A percentile compares a stretch with the other conserved stretches of the same genome.
phyloP scores from a whole-genome alignment of 768 basidiomycete genomes.

The Cyclocybe cylindracea region DNA sequence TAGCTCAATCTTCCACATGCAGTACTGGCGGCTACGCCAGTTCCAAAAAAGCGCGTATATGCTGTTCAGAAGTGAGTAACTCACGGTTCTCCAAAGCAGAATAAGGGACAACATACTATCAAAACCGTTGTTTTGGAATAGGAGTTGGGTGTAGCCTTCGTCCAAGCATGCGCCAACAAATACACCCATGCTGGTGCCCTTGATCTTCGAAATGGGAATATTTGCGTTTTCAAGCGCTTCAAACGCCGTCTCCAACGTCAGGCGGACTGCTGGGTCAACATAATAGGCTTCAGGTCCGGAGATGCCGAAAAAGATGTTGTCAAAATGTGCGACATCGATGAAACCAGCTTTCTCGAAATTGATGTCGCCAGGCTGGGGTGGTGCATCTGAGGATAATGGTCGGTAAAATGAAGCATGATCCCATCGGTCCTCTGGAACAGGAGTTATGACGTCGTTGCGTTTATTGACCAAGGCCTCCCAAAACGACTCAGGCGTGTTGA shows the following conservation, averaged over 20 bases:
- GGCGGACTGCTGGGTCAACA: slow-evolving; percentile 21
- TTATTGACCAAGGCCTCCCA: slow-evolving; percentile 28
- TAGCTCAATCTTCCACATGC: slow-evolving; percentile 33
- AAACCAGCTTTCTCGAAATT: slow-evolving; percentile 29
- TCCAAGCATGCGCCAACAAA: slow-evolving; percentile 27
- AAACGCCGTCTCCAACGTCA: slow-evolving; percentile 29
- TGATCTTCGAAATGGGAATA: slow-evolving; percentile 26
- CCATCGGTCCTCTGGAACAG: slow-evolving; percentile 28
- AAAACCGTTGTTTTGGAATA: slow-evolving; percentile 22
- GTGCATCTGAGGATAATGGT: slow-evolving; percentile 3
- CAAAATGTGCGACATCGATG: slow-evolving; percentile 26
- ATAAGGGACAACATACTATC: slow-evolving; percentile 14
- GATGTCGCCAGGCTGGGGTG: slow-evolving; percentile 19
- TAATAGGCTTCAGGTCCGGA: slow-evolving; percentile 28
- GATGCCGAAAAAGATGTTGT: slow-evolving; percentile 31
- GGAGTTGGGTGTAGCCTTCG: slow-evolving; percentile 20
- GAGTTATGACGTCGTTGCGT: slow-evolving; percentile 23
- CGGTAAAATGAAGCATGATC: slow-evolving; percentile 30
- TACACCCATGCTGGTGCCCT: slow-evolving; percentile 28
- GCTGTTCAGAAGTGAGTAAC: slow-evolving; percentile 10
- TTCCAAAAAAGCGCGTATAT: slow-evolving; percentile 27
- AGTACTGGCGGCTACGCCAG: slow-evolving; percentile 24
- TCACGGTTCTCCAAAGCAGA: neutral
- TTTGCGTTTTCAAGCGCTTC: slow-evolving; percentile 32
- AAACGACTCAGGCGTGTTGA: slow-evolving; percentile 23